These are phyloP conservation scores for Penicillium silybi DNA, from an alignment of 495 filamentous ascomycete genomes.

Conservation along the genomic window DNA sequence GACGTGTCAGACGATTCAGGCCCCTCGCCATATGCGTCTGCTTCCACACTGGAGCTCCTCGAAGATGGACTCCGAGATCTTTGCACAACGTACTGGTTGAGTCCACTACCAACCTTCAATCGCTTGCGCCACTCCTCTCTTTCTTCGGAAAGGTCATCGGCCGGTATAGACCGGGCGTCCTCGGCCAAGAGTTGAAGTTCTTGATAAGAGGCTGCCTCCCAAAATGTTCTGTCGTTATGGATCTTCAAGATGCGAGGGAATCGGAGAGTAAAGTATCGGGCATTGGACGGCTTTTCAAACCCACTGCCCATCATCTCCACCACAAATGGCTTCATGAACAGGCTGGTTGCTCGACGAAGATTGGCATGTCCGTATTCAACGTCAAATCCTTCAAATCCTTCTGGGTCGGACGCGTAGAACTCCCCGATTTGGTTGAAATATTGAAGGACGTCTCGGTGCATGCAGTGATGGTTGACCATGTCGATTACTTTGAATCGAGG, in stretches of 20 bases:
- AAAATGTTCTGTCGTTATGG: slow-evolving; percentile 53
- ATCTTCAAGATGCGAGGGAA: slow-evolving; percentile 62
- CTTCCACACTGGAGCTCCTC: slow-evolving; percentile 12
- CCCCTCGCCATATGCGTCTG: slow-evolving; percentile 1
- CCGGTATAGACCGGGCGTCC: slow-evolving; percentile 37
- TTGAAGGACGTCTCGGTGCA: slow-evolving; percentile 46
- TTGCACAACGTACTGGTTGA: slow-evolving; percentile 22
- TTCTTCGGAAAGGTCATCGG: slow-evolving; percentile 46
- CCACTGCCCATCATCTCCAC: slow-evolving; percentile 62
- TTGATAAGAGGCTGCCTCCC: slow-evolving; percentile 51
- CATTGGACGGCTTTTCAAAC: slow-evolving; percentile 58
- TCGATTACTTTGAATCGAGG: slow-evolving; percentile 66
- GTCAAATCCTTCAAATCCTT: slow-evolving; percentile 27
- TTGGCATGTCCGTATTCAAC: slow-evolving; percentile 28
- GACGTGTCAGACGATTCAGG: not conserved
- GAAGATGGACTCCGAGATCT: slow-evolving; percentile 24
- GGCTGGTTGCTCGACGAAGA: slow-evolving; percentile 34
- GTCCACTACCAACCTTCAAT: slow-evolving; percentile 44
- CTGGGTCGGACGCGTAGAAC: slow-evolving; percentile 28
- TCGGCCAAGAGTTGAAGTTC: slow-evolving; percentile 55
- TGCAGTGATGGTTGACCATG: slow-evolving; percentile 46
- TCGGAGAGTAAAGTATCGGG: slow-evolving; percentile 55
- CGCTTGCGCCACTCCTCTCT: slow-evolving; percentile 51
- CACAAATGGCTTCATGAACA: slow-evolving; percentile 61
- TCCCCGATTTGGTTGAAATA: slow-evolving; percentile 50